Conservation (phyloP, 1,284 basidiomycete species). For the Heterobasidion occidentale region DNA sequence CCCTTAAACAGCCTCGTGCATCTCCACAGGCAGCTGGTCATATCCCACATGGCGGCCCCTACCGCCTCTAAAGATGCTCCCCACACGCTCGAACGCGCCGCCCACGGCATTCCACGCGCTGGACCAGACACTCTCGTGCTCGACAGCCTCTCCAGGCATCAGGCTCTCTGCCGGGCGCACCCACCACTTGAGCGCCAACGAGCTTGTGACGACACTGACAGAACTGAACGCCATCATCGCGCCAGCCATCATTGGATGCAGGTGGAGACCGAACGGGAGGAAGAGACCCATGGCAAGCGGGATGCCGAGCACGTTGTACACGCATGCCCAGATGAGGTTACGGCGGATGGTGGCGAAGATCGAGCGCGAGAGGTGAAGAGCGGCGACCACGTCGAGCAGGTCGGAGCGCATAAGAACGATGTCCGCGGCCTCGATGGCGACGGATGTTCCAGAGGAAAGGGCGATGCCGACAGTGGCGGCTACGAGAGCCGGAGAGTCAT, state of each 20-base stretch:
- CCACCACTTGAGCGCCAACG: conserved; percentile 86
- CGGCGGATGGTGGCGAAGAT: conserved; percentile 90
- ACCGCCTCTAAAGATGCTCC: conserved; percentile 31
- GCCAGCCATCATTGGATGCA: conserved; percentile 98
- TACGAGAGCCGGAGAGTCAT: conserved; percentile 95
- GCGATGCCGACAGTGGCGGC: conserved; percentile 95
- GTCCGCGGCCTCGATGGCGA: conserved; percentile 96
- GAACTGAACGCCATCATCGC: conserved; percentile 97
- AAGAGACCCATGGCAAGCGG: conserved; percentile 99
- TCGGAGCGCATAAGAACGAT: conserved; percentile 97
- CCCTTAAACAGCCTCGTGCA: conserved; percentile 33
- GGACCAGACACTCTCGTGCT: conserved; percentile 34
- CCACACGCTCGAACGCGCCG: conserved; percentile 37
- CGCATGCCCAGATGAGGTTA: conserved; percentile 88
- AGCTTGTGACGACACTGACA: conserved; percentile 92
- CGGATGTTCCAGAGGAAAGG: conserved; percentile 90
- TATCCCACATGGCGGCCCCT: conserved; percentile 43
- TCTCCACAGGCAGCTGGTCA: conserved; percentile 63
- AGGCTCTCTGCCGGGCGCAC: conserved; percentile 61
- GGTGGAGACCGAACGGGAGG: conserved; percentile 84
- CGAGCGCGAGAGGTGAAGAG: conserved; percentile 81
- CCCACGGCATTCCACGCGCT: conserved; percentile 28
- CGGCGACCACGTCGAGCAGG: conserved; percentile 93
- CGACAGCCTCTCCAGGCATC: conserved; percentile 49
- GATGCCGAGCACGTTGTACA: conserved; percentile 92